Evolutionary conservation across 768 basidiomycete species (phyloP), one percentile per base, ranked within the genome.

Genomic region (Lactarius akahatsu): DNA sequence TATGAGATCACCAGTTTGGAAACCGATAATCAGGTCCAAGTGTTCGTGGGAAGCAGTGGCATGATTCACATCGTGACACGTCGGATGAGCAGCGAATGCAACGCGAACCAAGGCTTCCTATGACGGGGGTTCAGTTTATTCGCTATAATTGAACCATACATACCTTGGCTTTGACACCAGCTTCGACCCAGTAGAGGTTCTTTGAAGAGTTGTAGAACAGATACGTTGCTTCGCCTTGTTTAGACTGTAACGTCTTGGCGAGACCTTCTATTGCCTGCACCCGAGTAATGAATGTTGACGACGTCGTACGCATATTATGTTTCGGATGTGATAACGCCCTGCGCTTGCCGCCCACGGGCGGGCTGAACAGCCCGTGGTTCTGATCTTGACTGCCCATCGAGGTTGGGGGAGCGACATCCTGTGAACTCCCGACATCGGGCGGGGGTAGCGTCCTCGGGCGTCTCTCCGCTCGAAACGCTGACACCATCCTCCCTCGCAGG

Each of bases 1-100:
- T 58, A 98, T 78, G 43, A 99, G 80, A 78, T 99, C 97, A n/a
- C 97, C 97, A 0, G 95, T 92, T 68, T 81, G 83, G 74, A 97
- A 98, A 6, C 96, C 97, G 72, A 98, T 90, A 66, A 98, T 84
- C 7, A 97, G 81, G 72, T 98, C 96, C 40, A 98, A 77, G 54
- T 87, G 85, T 50, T 94, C 89, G 13, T 89, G 78, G 3, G 87
- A 88, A 8, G 91, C 86, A 2, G 96, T 97, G 2, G 84, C 76
- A 6, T 80, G 75, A 71, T 97, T 96, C 36, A 96, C 87, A 72
- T 94, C 89, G 75, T 96, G 93, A 74, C 94, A 96, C 1, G 96
- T 97, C 5, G 94, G 94, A 71, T 89, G 84, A 16, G 89, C 86
- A 56, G 91, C 87, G 77, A 98, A 98, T 23, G 88, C 88, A 62